Evolutionary conservation across 169 alveolate genomes (phyloP).

Genomic region (Plasmodium gallinaceum): DNA sequence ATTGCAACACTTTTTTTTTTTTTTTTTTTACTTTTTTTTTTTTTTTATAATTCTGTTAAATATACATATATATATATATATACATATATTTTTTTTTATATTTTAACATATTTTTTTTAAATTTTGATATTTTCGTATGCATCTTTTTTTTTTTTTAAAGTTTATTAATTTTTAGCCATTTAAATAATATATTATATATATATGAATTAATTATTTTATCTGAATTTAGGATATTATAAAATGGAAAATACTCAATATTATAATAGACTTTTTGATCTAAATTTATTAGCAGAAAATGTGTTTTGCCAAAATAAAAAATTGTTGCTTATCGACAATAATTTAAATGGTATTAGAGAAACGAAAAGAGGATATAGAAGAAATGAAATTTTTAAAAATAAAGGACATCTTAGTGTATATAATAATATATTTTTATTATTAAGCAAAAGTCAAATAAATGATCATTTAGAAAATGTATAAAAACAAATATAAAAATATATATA

Average conservation of each 20-base stretch:
- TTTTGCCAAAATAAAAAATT: constrained; percentile 57
- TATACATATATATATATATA: background rate
- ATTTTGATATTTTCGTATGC: background rate
- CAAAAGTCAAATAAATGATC: constrained; percentile 34
- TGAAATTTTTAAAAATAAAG: constrained; percentile 29
- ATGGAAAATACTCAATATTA: constrained; percentile 71
- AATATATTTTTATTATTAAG: constrained; percentile 39
- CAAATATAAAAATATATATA: background rate
- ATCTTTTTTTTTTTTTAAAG: background rate
- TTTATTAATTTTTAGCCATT: no score
- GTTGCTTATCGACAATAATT: constrained; percentile 49
- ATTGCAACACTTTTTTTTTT: no score
- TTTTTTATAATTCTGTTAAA: no score
- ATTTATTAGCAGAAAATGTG: constrained; percentile 47
- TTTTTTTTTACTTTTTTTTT: no score
- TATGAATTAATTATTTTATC: background rate
- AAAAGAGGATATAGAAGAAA: constrained; percentile 62
- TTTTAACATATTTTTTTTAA: background rate
- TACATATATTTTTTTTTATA: background rate
- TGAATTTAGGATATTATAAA: background rate
- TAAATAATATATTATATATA: background rate
- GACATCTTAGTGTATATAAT: constrained; percentile 28
- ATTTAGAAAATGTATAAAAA: constrained; percentile 56
- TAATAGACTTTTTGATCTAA: constrained; percentile 49
- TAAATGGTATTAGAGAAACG: constrained; percentile 51